A percentile compares a stretch with the other conserved stretches of the same genome.
Conservation (phyloP, 1,284 basidiomycete species). For the Sporisorium reilianum region DNA sequence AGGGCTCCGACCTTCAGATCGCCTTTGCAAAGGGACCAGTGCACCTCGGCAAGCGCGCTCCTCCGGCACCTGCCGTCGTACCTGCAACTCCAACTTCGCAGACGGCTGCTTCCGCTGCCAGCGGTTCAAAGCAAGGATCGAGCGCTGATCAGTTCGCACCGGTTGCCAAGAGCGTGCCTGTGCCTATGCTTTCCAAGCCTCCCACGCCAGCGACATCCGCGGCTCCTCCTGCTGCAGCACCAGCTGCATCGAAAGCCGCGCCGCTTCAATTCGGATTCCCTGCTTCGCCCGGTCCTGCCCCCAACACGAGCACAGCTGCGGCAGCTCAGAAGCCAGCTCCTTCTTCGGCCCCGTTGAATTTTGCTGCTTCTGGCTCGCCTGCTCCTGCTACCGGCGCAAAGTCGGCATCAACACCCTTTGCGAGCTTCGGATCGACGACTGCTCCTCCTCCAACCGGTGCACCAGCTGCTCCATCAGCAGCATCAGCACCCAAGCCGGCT, state of each 20-base stretch:
- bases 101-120: neutral
- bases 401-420: constrained; percentile 3
- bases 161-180: constrained; percentile 15
- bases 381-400: constrained; percentile 6
- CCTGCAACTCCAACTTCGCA: neutral
- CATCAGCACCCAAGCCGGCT: neutral
- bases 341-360: constrained; percentile 15
- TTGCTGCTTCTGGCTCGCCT: constrained; percentile 13
- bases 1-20: constrained; percentile 55
- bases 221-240: constrained; percentile 3
- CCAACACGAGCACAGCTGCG: constrained; percentile 3
- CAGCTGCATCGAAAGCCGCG: constrained; percentile 2
- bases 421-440: constrained; percentile 9
- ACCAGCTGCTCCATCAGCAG: constrained; percentile 7
- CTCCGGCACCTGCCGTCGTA: constrained; percentile 3
- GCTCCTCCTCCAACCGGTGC: neutral
- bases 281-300: constrained; percentile 15
- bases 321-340: constrained; percentile 9
- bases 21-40: constrained; percentile 61
- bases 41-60: constrained; percentile 38
- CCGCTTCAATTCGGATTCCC: constrained; percentile 19
- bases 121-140: neutral
- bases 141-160: constrained; percentile 20
- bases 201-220: constrained; percentile 10
- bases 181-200: constrained; percentile 26